Evolutionary conservation across 768 basidiomycete species (phyloP), one percentile per base, ranked within the genome.

Genomic region (Macrolepiota albuminosa): DNA sequence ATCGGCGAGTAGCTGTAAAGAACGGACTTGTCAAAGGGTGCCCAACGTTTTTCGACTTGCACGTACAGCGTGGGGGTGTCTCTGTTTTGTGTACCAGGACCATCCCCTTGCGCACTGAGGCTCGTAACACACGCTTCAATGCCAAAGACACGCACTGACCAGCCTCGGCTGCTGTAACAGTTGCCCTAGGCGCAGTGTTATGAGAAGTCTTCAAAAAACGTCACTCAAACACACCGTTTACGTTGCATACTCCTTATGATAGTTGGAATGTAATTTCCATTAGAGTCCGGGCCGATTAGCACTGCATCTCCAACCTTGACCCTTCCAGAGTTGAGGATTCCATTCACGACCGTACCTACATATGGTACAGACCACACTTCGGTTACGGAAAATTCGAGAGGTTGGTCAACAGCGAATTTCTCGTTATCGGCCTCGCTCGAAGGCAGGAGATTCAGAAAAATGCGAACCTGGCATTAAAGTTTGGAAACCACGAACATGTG

Each of bases 71-170:
- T 4, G 95, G 95, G 31, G 84, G 88, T 7, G 75, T 75, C 11
- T 96, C 94, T 2, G 85, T 82, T 71, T 88, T 92, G 58, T 85
- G 85, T 0, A 95, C 87, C 47, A 98, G 76, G 3, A 97, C 92
- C 95, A 96, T 95, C 13, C 95, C 96, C 73, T 98, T 98, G 60
- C 96, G 79, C 9, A 98, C 86, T 24, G 86, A 84, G 8, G 85
- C 82, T 56, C 92, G 78, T 57, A 89, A 81, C 60, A 97, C 87
- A 48, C 93, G 83, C 77, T 98, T 99, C 33, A 99, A 74, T 4
- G 96, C 97, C 56, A 97, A 78, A 8, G 92, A 91, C 21, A 99
- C 95, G 53, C 91, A 93, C 74, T 99, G 97, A 2, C 97, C 97
- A 6, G 97, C 97, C 67, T 98, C 95, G 0, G 93, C 97, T 14